Base-by-base conservation (phyloP, 2,329 filamentous ascomycete species). In the Calonectria pseudoreteaudii region DNA sequence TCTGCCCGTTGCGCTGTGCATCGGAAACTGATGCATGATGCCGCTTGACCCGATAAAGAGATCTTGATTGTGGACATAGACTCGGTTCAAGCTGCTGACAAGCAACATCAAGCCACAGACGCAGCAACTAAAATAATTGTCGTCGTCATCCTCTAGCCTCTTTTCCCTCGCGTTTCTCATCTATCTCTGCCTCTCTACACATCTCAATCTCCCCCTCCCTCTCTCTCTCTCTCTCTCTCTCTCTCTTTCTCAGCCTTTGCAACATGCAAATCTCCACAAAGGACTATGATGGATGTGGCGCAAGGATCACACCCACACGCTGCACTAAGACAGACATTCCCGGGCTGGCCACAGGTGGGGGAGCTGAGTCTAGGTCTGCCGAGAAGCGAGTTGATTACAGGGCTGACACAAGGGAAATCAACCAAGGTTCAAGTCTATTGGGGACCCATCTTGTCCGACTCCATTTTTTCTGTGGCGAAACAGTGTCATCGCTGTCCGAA, bases 351-450 rank as follows among this genome's bases (percentile, higher is more conserved):
- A 60, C 56, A n/a, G 56, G 56, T 62, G 56, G 56, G 56, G 56
- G 56, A 62, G 56, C 56, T 62, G 56, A 62, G 56, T 34, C 56
- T n/a, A 41, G n/a, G 36, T 62, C 56, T 62, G 30, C 28, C 56
- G 50, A 31, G n/a, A 50, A 41, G 18, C 56, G 50, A 60, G 30
- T 58, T 44, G 18, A 69, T 50, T 66, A 41, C 70, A 72, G 66
- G 71, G 71, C 71, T 73, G 60, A 73, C 64, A 66, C 67, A 49
- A 47, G 44, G 70, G 69, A 41, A 44, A 47, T n/a, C 44, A 47
- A 13, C n/a, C 23, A 47, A 47, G 44, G 44, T 23, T 65, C 68
- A 50, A 31, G 64, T 36, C 34, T 52, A 66, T 62, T 62, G 36
- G 56, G 53, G 20, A 28, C 56, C 36, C 20, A 28, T 28, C 23